These are phyloP conservation scores for Metarhizium humberi DNA, from an alignment of 2,329 filamentous ascomycete species.

Conservation along the genomic window DNA sequence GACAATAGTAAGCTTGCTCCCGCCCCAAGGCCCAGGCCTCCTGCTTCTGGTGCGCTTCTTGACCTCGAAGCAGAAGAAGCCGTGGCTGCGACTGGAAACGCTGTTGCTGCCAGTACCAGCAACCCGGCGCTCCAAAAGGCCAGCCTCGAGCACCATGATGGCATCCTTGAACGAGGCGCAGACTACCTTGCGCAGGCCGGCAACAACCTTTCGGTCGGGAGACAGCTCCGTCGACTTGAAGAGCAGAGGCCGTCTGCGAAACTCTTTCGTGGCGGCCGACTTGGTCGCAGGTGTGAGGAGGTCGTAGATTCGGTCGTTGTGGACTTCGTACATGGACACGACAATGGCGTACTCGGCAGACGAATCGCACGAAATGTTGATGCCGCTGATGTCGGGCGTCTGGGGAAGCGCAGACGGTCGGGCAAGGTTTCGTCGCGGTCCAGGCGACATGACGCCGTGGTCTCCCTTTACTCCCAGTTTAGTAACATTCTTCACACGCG, in stretches of 20 bases:
- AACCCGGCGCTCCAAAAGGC: slow-evolving; percentile 76
- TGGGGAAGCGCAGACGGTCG: slow-evolving; percentile 64
- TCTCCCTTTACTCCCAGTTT: slow-evolving; percentile 42
- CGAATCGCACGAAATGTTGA: slow-evolving; percentile 50
- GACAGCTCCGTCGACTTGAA: slow-evolving; percentile 90
- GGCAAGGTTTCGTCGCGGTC: slow-evolving; percentile 53
- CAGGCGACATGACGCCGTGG: slow-evolving; percentile 34
- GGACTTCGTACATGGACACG: slow-evolving; percentile 97
- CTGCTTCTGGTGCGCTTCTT: slow-evolving; percentile 59
- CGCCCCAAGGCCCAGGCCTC: slow-evolving; percentile 54
- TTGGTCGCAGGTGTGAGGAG: slow-evolving; percentile 60
- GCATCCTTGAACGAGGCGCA: slow-evolving; percentile 78
- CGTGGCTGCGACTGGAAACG: slow-evolving; percentile 83
- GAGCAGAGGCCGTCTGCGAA: slow-evolving; percentile 67
- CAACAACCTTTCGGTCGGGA: slow-evolving; percentile 87
- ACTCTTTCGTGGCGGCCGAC: slow-evolving; percentile 56
- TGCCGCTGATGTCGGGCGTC: slow-evolving; percentile 62
- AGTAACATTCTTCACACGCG: slow-evolving; percentile 35
- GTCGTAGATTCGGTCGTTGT: slow-evolving; percentile 97
- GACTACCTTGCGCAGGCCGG: slow-evolving; percentile 81
- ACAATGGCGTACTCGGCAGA: slow-evolving; percentile 77
- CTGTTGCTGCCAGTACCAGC: slow-evolving; percentile 90
- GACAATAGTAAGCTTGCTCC: slow-evolving; percentile 76
- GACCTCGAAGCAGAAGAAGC: slow-evolving; percentile 92
- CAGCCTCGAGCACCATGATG: slow-evolving; percentile 80